These are phyloP conservation scores for Cystobasidium slooffiae DNA, from an alignment of 1,284 basidiomycete genomes.

Conservation along the genomic window DNA sequence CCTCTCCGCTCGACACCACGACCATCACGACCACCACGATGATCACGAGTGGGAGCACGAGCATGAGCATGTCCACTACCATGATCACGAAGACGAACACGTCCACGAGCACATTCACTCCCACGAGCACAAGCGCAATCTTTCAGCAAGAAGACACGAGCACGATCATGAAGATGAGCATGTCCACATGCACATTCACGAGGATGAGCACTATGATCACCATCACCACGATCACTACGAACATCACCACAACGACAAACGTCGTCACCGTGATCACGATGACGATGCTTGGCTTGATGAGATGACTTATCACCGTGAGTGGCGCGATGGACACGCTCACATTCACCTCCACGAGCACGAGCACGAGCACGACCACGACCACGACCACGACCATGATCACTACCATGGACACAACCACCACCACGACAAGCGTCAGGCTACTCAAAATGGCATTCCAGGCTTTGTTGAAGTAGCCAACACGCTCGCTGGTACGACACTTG, in stretches of 20 bases:
- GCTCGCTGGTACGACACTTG: conserved; percentile 47
- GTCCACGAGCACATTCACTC: conserved; percentile 11
- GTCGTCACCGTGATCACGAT: conserved; percentile 25
- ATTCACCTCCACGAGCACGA: conserved; percentile 21
- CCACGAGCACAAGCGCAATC: not conserved
- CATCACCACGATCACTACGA: not conserved
- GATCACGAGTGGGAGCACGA: conserved; percentile 20
- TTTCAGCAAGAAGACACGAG: not conserved
- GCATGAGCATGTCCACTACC: conserved; percentile 7
- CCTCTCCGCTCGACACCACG: not conserved
- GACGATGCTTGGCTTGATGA: conserved; percentile 26
- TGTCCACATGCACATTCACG: conserved; percentile 17
- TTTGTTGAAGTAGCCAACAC: conserved; percentile 52
- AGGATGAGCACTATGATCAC: conserved; percentile 9
- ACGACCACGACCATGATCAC: not conserved
- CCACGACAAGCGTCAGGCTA: conserved; percentile 25
- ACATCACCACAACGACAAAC: conserved; percentile 35
- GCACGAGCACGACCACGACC: not conserved
- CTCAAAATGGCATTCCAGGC: conserved; percentile 48
- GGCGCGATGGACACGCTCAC: conserved; percentile 17
- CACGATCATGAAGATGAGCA: conserved; percentile 15
- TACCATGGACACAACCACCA: conserved; percentile 28
- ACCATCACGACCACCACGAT: conserved; percentile 18
- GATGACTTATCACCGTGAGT: conserved; percentile 3
- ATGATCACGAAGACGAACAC: conserved; percentile 15